Percentiles rank a stretch among this genome's conserved stretches.
Conservation (phyloP, 768 basidiomycete species). For the Amanita pseudoporphyria region DNA sequence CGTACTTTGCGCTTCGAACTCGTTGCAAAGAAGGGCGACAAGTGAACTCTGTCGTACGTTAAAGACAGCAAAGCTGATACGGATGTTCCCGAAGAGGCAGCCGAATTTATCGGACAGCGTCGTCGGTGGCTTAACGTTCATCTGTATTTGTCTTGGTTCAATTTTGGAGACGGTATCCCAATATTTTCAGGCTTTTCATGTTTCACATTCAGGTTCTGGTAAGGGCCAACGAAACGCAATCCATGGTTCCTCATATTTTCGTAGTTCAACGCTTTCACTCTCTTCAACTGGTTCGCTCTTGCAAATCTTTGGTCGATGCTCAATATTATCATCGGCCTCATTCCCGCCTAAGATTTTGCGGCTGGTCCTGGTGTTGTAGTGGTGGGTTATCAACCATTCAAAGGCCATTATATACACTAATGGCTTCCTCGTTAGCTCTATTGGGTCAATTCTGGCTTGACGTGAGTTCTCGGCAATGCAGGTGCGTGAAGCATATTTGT, state of each 20-base stretch:
- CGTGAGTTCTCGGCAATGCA: conserved; percentile 85
- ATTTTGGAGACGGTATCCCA: conserved; percentile 31
- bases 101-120: conserved; percentile 90
- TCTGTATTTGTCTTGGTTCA: conserved; percentile 89
- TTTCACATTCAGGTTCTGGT: conserved; percentile 90
- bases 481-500: neutral
- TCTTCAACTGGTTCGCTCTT: conserved; percentile 87
- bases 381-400: conserved; percentile 57
- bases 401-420: conserved; percentile 45
- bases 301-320: conserved; percentile 93
- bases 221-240: conserved; percentile 19
- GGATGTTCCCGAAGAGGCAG: conserved; percentile 83
- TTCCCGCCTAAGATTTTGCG: conserved; percentile 41
- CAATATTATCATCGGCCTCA: conserved; percentile 86
- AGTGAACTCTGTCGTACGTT: conserved; percentile 84
- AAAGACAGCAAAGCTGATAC: conserved; percentile 96
- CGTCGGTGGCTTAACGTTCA: conserved; percentile 93
- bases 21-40: conserved; percentile 79
- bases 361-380: neutral
- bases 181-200: conserved; percentile 68
- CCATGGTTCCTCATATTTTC: neutral
- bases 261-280: conserved; percentile 76
- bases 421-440: conserved; percentile 21
- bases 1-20: conserved; percentile 97
- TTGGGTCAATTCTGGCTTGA: conserved; percentile 76